Percentiles rank a stretch among this genome's conserved stretches.
Conservation (phyloP, 495 filamentous ascomycete genomes). For the Trichoderma orchidacearum region DNA sequence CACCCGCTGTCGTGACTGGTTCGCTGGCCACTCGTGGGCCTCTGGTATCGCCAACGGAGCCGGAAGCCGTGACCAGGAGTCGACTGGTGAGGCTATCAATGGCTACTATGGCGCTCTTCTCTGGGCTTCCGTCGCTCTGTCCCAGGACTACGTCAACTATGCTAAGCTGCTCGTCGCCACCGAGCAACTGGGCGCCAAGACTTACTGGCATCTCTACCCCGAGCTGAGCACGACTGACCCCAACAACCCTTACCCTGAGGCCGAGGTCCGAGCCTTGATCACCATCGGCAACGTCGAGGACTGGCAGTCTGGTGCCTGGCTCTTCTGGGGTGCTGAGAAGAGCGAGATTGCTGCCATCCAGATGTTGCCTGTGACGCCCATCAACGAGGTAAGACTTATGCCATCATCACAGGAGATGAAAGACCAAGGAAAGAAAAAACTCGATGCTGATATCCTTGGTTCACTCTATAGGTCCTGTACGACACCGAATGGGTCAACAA, state of each 20-base stretch:
- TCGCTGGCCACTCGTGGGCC: slow-evolving; percentile 6
- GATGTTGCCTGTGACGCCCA: slow-evolving; percentile 3
- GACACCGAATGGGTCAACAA: slow-evolving; percentile 5
- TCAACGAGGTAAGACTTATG: too few species aligned
- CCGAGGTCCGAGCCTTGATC: slow-evolving; percentile 6
- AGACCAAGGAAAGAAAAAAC: too few species aligned
- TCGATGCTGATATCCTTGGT: too few species aligned
- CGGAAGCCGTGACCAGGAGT: slow-evolving; percentile 5
- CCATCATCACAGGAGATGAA: too few species aligned
- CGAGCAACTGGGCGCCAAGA: slow-evolving; percentile 4
- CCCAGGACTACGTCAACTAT: slow-evolving; percentile 6
- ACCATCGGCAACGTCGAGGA: slow-evolving; percentile 6
- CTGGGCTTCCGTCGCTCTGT: slow-evolving; percentile 2
- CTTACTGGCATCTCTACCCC: slow-evolving; percentile 6
- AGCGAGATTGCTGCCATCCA: slow-evolving; percentile 6
- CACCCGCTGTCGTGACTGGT: slow-evolving; percentile 6
- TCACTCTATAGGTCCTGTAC: too few species aligned
- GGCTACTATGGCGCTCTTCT: slow-evolving; percentile 5
- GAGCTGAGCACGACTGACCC: slow-evolving; percentile 2
- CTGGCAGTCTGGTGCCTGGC: slow-evolving; percentile 6
- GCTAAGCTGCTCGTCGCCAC: slow-evolving; percentile 4
- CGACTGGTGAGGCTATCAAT: slow-evolving; percentile 4
- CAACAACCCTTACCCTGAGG: slow-evolving; percentile 6
- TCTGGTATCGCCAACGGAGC: slow-evolving; percentile 6
- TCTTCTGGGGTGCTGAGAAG: slow-evolving; percentile 4